Percentiles rank a stretch among this genome's conserved stretches.
These are phyloP conservation scores for Passiflora organensis DNA, from an alignment of 345 rosid genomes.

Conservation along the genomic window DNA sequence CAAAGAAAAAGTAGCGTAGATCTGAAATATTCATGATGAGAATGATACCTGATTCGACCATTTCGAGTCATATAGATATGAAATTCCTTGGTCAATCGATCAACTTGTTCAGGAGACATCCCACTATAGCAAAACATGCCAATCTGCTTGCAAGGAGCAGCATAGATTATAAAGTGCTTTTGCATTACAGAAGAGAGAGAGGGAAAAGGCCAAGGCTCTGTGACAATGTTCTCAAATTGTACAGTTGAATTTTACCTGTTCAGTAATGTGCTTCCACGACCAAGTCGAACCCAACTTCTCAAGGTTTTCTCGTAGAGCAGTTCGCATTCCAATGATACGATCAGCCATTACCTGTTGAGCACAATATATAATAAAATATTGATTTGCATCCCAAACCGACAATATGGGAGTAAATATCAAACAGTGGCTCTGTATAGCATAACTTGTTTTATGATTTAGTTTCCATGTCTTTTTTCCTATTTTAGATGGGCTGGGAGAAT, in stretches of 20 bases:
- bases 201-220: not conserved
- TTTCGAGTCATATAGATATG: slow-evolving; percentile 45
- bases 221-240: not conserved
- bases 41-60: slow-evolving; percentile 74
- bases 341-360: slow-evolving; percentile 41
- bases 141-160: slow-evolving; percentile 17
- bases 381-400: too few relatives aligned
- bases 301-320: slow-evolving; percentile 57
- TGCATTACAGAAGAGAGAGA: not conserved
- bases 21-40: not conserved
- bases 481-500: too few relatives aligned
- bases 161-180: not conserved
- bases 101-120: slow-evolving; percentile 19
- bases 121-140: slow-evolving; percentile 27
- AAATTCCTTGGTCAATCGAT: slow-evolving; percentile 23
- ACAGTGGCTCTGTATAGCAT: too few relatives aligned
- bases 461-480: too few relatives aligned
- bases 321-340: slow-evolving; percentile 39
- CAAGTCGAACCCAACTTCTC: slow-evolving; percentile 76
- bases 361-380: too few relatives aligned
- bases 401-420: too few relatives aligned
- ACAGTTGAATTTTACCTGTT: slow-evolving; percentile 51
- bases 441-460: too few relatives aligned
- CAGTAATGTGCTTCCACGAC: slow-evolving; percentile 85
- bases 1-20: not conserved